Conservation (phyloP, 805 yeast species). For the Candida coquimbonensis region DNA sequence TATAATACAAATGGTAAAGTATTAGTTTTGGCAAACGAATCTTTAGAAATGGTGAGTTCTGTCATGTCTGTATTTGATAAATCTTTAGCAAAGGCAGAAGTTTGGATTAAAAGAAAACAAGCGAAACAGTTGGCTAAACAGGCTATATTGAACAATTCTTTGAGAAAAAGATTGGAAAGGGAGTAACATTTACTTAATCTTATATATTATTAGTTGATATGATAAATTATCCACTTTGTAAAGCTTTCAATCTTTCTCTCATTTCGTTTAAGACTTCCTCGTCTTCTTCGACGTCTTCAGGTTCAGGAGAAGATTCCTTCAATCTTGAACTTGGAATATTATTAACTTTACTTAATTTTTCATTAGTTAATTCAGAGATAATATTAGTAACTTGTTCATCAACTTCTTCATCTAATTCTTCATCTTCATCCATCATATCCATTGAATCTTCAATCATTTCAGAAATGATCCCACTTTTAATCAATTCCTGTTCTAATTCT, state of each 20-base stretch:
- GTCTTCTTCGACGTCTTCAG: slow-evolving; percentile 60
- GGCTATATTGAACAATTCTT: slow-evolving; percentile 19
- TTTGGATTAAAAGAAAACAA: slow-evolving; percentile 58
- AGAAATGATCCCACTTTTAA: slow-evolving; percentile 79
- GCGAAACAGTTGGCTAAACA: slow-evolving; percentile 27
- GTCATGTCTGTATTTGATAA: slow-evolving; percentile 82
- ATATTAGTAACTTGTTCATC: slow-evolving; percentile 60
- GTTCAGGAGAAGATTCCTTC: slow-evolving; percentile 29
- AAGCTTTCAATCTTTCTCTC: slow-evolving; percentile 82
- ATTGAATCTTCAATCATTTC: slow-evolving; percentile 94
- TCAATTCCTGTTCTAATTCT: slow-evolving; percentile 77
- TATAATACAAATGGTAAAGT: slow-evolving; percentile 58
- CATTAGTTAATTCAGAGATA: slow-evolving; percentile 37
- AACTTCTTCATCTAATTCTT: slow-evolving; percentile 61
- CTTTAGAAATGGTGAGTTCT: slow-evolving; percentile 74
- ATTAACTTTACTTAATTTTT: slow-evolving; percentile 33
- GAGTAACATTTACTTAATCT: neutral
- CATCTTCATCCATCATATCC: slow-evolving; percentile 61
- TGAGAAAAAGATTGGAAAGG: slow-evolving; percentile 10
- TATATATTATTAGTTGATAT: neutral
- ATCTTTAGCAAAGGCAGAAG: slow-evolving; percentile 77
- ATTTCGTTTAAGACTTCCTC: slow-evolving; percentile 72
- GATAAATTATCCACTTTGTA: slow-evolving; percentile 44
- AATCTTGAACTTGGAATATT: slow-evolving; percentile 25
- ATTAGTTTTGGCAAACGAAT: slow-evolving; percentile 78